These are phyloP conservation scores for Infundibulicybe gibba DNA, from an alignment of 768 basidiomycete species.

Conservation along the genomic window DNA sequence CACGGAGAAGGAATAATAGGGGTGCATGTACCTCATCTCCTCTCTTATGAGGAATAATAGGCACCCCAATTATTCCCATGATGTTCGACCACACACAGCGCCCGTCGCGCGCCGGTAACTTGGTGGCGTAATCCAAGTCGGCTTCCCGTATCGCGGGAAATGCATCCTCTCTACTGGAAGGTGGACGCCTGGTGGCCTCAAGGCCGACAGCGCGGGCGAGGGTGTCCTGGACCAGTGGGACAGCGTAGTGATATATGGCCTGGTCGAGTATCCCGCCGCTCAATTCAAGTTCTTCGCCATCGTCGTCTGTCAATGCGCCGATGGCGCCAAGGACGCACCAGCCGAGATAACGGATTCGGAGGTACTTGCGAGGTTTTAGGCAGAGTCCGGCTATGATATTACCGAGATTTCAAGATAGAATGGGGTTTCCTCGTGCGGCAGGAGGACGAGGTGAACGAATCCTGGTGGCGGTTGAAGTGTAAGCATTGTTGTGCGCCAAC, in stretches of 20 bases:
- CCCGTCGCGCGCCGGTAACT: not conserved
- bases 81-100: conserved; percentile 3
- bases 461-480: not conserved
- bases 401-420: conserved; percentile 15
- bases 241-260: conserved; percentile 6
- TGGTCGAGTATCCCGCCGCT: conserved; percentile 4
- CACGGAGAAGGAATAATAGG: too few relatives aligned
- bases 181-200: not conserved
- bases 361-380: conserved; percentile 11
- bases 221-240: not conserved
- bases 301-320: conserved; percentile 6
- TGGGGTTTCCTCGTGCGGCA: not conserved
- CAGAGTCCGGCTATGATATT: conserved; percentile 5
- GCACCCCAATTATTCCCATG: conserved; percentile 1
- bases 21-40: conserved; percentile 2
- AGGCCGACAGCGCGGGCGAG: conserved; percentile 6
- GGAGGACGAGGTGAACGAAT: conserved; percentile 10
- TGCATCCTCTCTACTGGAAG: too few relatives aligned
- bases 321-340: conserved; percentile 15
- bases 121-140: too few relatives aligned
- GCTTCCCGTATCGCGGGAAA: too few relatives aligned
- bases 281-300: not conserved
- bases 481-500: too few relatives aligned
- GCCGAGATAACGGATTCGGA: conserved; percentile 13
- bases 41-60: conserved; percentile 6